Percentiles rank a stretch among this genome's conserved stretches.
These are phyloP conservation scores for Fonsecaea nubica DNA, from an alignment of 2,329 filamentous ascomycete genomes.

Conservation along the genomic window DNA sequence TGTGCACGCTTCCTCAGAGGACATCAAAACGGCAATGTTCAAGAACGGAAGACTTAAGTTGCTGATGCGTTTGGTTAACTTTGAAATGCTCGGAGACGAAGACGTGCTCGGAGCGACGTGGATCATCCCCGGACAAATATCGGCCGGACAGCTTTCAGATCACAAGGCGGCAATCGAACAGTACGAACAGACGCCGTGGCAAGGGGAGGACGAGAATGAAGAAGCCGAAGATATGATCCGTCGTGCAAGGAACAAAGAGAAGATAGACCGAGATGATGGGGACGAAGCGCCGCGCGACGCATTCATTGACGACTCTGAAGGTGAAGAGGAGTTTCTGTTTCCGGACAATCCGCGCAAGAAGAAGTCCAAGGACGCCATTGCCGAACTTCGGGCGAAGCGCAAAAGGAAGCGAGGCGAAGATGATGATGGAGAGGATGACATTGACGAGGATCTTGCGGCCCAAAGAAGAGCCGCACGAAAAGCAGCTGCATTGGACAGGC, in stretches of 20 bases:
- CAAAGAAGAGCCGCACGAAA: slow-evolving; percentile 67
- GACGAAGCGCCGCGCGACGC: slow-evolving; percentile 57
- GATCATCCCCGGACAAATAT: slow-evolving; percentile 73
- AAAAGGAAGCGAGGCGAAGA: slow-evolving; percentile 58
- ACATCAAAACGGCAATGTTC: slow-evolving; percentile 70
- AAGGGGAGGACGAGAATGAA: slow-evolving; percentile 74
- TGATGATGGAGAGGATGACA: slow-evolving; percentile 59
- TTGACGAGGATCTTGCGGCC: slow-evolving; percentile 66
- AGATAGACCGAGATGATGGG: slow-evolving; percentile 43
- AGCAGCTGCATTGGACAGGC: slow-evolving; percentile 76
- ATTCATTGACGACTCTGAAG: slow-evolving; percentile 71
- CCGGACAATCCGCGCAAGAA: slow-evolving; percentile 59
- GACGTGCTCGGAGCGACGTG: slow-evolving; percentile 79
- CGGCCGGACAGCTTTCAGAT: slow-evolving; percentile 70
- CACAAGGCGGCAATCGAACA: slow-evolving; percentile 75
- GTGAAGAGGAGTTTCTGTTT: slow-evolving; percentile 68
- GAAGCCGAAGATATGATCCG: slow-evolving; percentile 77
- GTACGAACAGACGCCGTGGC: slow-evolving; percentile 77
- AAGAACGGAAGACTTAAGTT: slow-evolving; percentile 88
- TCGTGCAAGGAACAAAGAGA: slow-evolving; percentile 59
- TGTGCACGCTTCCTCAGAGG: slow-evolving; percentile 52
- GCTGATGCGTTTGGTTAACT: slow-evolving; percentile 76
- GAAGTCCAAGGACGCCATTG: slow-evolving; percentile 51
- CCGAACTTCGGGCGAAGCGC: slow-evolving; percentile 66
- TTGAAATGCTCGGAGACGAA: slow-evolving; percentile 69